Evolutionary conservation across 2,329 filamentous ascomycete genomes (phyloP), one percentile per base, ranked within the genome.

Genomic region (Apiospora saccharicola): DNA sequence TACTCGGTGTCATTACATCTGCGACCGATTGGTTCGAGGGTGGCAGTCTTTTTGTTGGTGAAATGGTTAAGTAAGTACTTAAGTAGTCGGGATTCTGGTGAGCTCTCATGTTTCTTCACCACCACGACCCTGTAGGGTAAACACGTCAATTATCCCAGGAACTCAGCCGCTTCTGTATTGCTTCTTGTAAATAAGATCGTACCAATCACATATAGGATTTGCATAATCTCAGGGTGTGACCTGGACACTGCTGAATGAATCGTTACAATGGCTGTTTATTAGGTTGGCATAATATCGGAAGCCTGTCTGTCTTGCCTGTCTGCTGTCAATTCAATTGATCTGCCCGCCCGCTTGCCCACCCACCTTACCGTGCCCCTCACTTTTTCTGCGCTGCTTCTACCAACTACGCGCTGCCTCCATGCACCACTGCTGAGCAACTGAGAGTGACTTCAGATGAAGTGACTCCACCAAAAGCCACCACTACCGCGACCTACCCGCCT

Each of bases 401-500:
- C 41, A 69, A 43, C 61, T 34, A 71, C 69, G 51, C 51, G 51
- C 51, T 34, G 51, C 51, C 26, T 57, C n/a, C 49, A 24, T 53
- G 49, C n/a, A 53, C 49, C 22, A 14, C 14, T 12, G 57, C 30
- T 22, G 30, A 64, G 8, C 34, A 22, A 41, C 34, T 41, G 57
- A 64, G 49, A 34, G 53, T 64, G 57, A 64, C 57, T 64, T 64
- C 14, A 34, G 57, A 64, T 30, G 30, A 37, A 64, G 14, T 8
- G 53, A 64, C 57, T 64, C 57, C 57, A 64, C 57, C 57, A 64
- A 64, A 64, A 64, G 57, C 57, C 57, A 64, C 57, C 10, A 64
- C 57, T 64, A 64, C 34, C 30, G 57, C 57, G 57, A 64, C 57
- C 57, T 64, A 64, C 57, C 57, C 57, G 57, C 57, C 57, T 64